phyloP scores from a whole-genome alignment of 768 basidiomycete genomes.

The Amanita pseudoporphyria region DNA sequence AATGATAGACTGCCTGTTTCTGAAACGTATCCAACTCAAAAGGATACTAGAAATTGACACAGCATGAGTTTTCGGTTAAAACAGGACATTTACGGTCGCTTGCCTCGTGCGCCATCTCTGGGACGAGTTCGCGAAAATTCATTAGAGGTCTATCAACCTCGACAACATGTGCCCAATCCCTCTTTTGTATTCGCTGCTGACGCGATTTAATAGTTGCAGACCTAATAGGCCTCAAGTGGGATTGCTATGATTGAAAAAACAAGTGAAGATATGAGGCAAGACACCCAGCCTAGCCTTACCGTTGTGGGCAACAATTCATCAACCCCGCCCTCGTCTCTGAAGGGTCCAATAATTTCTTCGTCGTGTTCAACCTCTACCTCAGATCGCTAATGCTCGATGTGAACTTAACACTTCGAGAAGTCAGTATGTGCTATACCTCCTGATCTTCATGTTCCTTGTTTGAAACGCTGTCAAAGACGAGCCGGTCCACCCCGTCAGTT shows the following conservation, averaged over 20 bases:
- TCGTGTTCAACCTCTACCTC: conserved; percentile 9
- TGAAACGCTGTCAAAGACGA: conserved; percentile 20
- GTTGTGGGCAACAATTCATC: conserved; percentile 72
- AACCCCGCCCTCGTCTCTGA: conserved; percentile 38
- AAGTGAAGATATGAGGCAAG: not conserved
- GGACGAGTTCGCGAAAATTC: conserved; percentile 89
- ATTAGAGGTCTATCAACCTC: conserved; percentile 84
- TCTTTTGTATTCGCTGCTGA: conserved; percentile 53
- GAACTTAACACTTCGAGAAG: not conserved
- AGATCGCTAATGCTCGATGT: not conserved
- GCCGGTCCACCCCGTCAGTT: conserved; percentile 34
- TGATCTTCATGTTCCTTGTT: conserved; percentile 13
- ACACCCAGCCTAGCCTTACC: conserved; percentile 18
- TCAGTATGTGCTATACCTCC: not conserved
- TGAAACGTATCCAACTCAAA: conserved; percentile 98
- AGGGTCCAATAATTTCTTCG: conserved; percentile 6
- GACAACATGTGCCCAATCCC: conserved; percentile 97
- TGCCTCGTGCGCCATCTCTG: conserved; percentile 93
- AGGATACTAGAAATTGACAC: conserved; percentile 62
- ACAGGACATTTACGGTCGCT: conserved; percentile 8
- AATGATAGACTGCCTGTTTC: conserved; percentile 95
- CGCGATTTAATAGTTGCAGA: conserved; percentile 29
- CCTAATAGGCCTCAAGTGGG: conserved; percentile 47
- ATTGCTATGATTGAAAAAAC: conserved; percentile 29
- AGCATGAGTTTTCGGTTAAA: not conserved